phyloP scores from a whole-genome alignment of 371 early-diverging fungal genomes.

The Fennellomyces sp. region DNA sequence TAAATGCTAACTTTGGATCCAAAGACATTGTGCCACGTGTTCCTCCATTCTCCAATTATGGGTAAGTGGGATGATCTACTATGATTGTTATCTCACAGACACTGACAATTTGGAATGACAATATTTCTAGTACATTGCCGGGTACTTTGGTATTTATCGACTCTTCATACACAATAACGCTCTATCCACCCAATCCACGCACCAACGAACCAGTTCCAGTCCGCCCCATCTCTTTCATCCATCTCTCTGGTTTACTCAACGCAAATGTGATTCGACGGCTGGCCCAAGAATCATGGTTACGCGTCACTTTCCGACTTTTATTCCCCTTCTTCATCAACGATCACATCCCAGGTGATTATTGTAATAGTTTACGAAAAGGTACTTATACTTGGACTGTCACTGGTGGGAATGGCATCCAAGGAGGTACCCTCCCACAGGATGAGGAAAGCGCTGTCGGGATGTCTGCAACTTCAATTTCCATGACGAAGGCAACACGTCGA shows the following conservation, averaged over 20 bases:
- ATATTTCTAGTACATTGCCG: slow-evolving; percentile 54
- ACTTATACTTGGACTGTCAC: neutral
- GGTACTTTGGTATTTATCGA: slow-evolving; percentile 65
- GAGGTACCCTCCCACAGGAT: neutral
- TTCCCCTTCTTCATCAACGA: slow-evolving; percentile 65
- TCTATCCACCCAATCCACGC: slow-evolving; percentile 62
- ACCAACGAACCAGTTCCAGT: slow-evolving; percentile 61
- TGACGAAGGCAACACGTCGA: slow-evolving; percentile 1
- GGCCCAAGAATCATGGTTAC: slow-evolving; percentile 48
- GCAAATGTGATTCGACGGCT: slow-evolving; percentile 53
- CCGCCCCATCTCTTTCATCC: slow-evolving; percentile 58
- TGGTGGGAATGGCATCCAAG: neutral
- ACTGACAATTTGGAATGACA: neutral
- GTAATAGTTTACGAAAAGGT: slow-evolving; percentile 42
- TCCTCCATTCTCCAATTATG: slow-evolving; percentile 28
- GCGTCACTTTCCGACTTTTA: slow-evolving; percentile 52
- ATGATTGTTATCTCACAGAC: neutral
- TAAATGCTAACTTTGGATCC: neutral
- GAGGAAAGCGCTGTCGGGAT: slow-evolving; percentile 7
- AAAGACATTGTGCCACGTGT: slow-evolving; percentile 48
- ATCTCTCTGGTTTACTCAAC: slow-evolving; percentile 61
- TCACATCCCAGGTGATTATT: slow-evolving; percentile 63
- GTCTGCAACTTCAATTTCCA: neutral
- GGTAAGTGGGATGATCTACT: slow-evolving; percentile 6
- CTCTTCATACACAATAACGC: slow-evolving; percentile 49